Conservation (phyloP, 768 basidiomycete genomes). For the Boletus rex-veris region DNA sequence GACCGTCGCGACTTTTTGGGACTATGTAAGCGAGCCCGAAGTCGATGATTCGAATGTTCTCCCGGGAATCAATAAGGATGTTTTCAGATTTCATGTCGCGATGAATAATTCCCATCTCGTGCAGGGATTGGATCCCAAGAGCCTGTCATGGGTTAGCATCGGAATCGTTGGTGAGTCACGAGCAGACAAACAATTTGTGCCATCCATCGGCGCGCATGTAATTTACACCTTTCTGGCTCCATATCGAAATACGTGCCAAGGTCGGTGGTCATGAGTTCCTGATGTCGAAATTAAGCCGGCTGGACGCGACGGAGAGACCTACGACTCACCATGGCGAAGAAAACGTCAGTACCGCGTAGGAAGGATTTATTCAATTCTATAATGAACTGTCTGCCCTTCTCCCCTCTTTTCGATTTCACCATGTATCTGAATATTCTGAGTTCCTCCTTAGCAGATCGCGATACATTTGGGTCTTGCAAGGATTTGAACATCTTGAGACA, state of each 20-base stretch:
- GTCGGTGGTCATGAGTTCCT: constrained; percentile 42
- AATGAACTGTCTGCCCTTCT: constrained; percentile 32
- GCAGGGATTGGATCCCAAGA: constrained; percentile 43
- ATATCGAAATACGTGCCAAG: constrained; percentile 28
- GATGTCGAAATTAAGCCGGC: background rate
- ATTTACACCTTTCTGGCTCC: constrained; percentile 21
- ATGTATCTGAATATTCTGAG: constrained; percentile 36
- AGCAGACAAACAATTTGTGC: constrained; percentile 36
- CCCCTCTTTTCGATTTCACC: constrained; percentile 16
- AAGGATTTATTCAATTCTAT: constrained; percentile 39
- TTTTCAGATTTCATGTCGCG: constrained; percentile 71
- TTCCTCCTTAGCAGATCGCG: constrained; percentile 29
- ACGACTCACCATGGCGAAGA: constrained; percentile 40
- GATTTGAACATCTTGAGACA: constrained; percentile 38
- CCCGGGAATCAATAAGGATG: constrained; percentile 48
- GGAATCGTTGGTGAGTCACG: background rate
- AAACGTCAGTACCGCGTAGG: constrained; percentile 27
- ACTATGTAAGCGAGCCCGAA: constrained; percentile 37
- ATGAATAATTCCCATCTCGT: constrained; percentile 61
- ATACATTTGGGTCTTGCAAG: constrained; percentile 6
- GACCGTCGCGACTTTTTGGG: background rate
- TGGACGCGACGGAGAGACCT: background rate
- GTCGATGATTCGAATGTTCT: constrained; percentile 41
- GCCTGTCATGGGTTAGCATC: constrained; percentile 26
- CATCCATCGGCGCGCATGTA: constrained; percentile 36